A percentile compares a stretch with the other conserved stretches of the same genome.
Conservation (phyloP, 2,329 filamentous ascomycete species). For the Sphaceloma murrayae region DNA sequence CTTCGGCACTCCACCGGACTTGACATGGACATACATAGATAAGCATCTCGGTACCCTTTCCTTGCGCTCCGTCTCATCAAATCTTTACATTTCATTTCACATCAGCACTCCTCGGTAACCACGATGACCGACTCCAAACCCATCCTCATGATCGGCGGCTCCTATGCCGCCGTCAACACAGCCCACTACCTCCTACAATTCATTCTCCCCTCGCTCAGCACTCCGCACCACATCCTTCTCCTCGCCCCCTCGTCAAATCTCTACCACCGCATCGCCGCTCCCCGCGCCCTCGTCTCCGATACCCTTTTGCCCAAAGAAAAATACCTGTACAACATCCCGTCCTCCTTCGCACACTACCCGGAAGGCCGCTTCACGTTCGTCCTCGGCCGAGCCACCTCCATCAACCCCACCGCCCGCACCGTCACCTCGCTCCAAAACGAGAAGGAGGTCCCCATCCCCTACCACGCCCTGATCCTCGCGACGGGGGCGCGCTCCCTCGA, state of each 20-base stretch:
- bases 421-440: too few species aligned
- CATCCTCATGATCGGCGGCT: constrained; percentile 46
- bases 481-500: constrained; percentile 43
- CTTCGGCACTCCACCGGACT: constrained; percentile 13
- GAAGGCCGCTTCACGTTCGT: constrained; percentile 42
- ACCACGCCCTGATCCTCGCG: constrained; percentile 48
- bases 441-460: constrained; percentile 32
- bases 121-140: constrained; percentile 21
- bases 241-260: constrained; percentile 46
- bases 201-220: constrained; percentile 34
- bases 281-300: constrained; percentile 43
- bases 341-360: constrained; percentile 43
- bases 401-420: constrained; percentile 37
- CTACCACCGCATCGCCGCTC: constrained; percentile 46
- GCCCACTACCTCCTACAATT: constrained; percentile 49
- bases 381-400: constrained; percentile 39
- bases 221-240: constrained; percentile 45
- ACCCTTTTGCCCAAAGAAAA: constrained; percentile 39
- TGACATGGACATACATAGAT: not conserved
- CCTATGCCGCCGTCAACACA: constrained; percentile 42
- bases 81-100: not conserved
- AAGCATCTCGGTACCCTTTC: too few species aligned
- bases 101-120: not conserved
- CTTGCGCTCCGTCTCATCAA: too few species aligned
- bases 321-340: constrained; percentile 41